Conservation (phyloP, 305 asterid genomes). For the Fraxinus nigra region DNA sequence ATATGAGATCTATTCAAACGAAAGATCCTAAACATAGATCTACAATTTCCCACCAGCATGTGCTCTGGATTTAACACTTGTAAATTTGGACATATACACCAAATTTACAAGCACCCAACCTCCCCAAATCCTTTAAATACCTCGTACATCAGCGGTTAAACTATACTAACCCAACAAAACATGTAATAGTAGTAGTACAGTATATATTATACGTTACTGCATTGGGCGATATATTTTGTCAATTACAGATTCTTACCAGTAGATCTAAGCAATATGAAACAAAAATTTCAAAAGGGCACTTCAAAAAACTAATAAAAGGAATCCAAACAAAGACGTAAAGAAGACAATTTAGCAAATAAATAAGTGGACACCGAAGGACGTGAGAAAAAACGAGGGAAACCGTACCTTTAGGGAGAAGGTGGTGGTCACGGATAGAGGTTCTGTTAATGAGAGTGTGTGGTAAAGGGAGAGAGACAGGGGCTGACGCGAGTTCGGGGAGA, state of each 20-base stretch:
- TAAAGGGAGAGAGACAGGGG: not conserved
- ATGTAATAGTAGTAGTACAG: not conserved
- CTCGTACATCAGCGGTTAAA: not conserved
- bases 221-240: not conserved
- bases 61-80: not conserved
- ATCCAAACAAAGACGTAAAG: not conserved
- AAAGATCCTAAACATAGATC: conserved; percentile 37
- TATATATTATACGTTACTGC: not conserved
- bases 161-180: not conserved
- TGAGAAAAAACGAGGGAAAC: conserved; percentile 13
- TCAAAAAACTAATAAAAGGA: not conserved
- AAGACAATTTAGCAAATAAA: not conserved
- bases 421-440: conserved; percentile 8
- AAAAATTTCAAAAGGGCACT: conserved; percentile 8
- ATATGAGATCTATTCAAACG: conserved; percentile 33
- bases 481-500: conserved; percentile 39
- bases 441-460: not conserved
- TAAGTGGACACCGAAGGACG: not conserved
- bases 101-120: not conserved
- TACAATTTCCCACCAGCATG: not conserved
- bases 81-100: conserved; percentile 13
- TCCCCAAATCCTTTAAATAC: not conserved
- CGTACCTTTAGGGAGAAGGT: conserved; percentile 35
- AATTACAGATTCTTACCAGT: conserved; percentile 23
- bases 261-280: conserved; percentile 28